Percentiles rank a stretch among this genome's conserved stretches.
phyloP scores from a whole-genome alignment of 805 yeast species.

The Myxozyma sirexii region DNA sequence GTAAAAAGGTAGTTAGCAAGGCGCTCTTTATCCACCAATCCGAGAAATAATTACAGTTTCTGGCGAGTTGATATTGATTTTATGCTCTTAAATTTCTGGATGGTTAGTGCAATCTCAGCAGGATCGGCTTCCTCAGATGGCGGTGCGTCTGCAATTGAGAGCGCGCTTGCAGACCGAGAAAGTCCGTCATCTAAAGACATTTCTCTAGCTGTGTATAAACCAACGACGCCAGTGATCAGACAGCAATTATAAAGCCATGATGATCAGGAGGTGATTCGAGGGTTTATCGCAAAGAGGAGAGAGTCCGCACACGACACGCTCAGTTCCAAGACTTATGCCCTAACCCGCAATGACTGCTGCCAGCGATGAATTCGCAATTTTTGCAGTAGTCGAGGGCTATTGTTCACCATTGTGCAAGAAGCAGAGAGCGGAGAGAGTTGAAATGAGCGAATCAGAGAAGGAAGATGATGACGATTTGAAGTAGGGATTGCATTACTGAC shows the following conservation, averaged over 20 bases:
- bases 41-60: constrained; percentile 26
- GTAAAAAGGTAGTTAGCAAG: not conserved
- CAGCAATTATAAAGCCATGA: too few relatives aligned
- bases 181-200: too few relatives aligned
- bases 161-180: not conserved
- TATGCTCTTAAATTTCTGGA: constrained; percentile 19
- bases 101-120: constrained; percentile 4
- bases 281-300: too few relatives aligned
- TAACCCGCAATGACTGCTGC: constrained; percentile 1
- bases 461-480: constrained; percentile 22
- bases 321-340: too few relatives aligned
- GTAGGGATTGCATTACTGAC: not conserved
- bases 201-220: too few relatives aligned
- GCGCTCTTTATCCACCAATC: too few relatives aligned
- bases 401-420: not conserved
- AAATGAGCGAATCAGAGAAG: not conserved
- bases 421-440: not conserved
- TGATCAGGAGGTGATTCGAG: too few relatives aligned
- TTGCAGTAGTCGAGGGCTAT: not conserved
- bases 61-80: constrained; percentile 20
- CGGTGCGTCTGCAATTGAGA: not conserved
- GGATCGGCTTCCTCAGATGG: not conserved
- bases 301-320: too few relatives aligned
- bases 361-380: not conserved
- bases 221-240: too few relatives aligned